Percentiles rank a stretch among this genome's conserved stretches.
Conservation (phyloP, 441 rosid genomes). For the Geranium incanum region DNA sequence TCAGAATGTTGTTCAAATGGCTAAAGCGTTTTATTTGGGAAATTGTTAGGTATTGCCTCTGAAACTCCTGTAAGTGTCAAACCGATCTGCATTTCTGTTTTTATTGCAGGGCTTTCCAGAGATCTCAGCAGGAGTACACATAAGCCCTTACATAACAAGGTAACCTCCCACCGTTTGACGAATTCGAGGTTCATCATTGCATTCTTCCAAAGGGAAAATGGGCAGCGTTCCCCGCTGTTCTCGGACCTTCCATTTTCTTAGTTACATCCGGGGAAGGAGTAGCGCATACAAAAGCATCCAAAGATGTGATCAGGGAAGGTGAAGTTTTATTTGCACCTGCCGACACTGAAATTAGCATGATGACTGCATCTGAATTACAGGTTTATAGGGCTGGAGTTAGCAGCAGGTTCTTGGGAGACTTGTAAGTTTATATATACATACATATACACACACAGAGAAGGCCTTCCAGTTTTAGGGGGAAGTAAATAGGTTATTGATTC, state of each 20-base stretch:
- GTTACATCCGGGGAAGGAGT: slow-evolving; percentile 42
- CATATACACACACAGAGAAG: too few relatives aligned
- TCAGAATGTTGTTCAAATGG: slow-evolving; percentile 14
- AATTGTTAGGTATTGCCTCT: too few relatives aligned
- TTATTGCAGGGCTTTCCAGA: slow-evolving; percentile 52
- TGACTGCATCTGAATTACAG: slow-evolving; percentile 37
- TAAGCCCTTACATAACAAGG: slow-evolving; percentile 44
- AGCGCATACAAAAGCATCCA: slow-evolving; percentile 23
- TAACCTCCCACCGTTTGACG: slow-evolving; percentile 29
- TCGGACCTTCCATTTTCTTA: slow-evolving; percentile 56
- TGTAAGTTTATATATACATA: slow-evolving; percentile 14
- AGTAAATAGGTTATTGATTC: too few relatives aligned
- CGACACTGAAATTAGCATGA: slow-evolving; percentile 30
- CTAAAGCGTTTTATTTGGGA: too few relatives aligned
- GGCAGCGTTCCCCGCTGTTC: slow-evolving; percentile 39
- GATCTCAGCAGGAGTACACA: slow-evolving; percentile 47
- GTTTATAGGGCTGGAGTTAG: slow-evolving; percentile 64
- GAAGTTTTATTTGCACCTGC: slow-evolving; percentile 63
- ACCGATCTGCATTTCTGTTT: background rate
- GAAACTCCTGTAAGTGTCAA: background rate
- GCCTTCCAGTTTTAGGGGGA: too few relatives aligned
- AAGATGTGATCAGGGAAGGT: slow-evolving; percentile 34
- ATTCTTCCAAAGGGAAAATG: slow-evolving; percentile 40
- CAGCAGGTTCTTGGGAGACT: slow-evolving; percentile 37
- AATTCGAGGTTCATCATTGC: slow-evolving; percentile 51